Evolutionary conservation across 495 filamentous ascomycete species (phyloP), one percentile per base, ranked within the genome.

Genomic region (Schizothecium vesticola): DNA sequence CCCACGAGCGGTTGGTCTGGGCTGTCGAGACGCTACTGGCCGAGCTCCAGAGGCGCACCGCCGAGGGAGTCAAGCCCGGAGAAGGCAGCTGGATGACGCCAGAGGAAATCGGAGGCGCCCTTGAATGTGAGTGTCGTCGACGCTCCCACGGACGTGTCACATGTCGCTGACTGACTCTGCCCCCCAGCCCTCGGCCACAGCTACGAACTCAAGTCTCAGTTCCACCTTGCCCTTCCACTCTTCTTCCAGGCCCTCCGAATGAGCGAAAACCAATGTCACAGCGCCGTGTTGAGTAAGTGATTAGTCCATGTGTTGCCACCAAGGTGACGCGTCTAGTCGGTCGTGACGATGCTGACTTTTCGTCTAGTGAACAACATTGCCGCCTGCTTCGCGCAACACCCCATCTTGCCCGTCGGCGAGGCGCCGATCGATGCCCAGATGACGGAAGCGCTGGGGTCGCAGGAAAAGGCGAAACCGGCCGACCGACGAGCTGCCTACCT

Each of bases 161-260:
- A 23, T 65, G 65, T 64, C 33, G 69, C 73, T 71, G 70, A 74
- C 73, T 71, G 70, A 74, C 73, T 33, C 64, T 66, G 55, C 64
- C 13, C 31, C 29, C 65, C 70, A 88, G 90, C 90, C 5, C 83
- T 98, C 25, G 94, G 85, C 22, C 80, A 86, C 28, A 86, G 86
- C 69, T 97, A 96, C 78, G 85, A 87, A 67, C 79, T 80, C 58
- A 87, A 87, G 71, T 81, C 88, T 62, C 85, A 89, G 67, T 85
- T 90, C 69, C 91, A 92, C 67, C 87, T 97, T 9, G 91, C 95
- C 19, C 84, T 92, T 28, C 94, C 94, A n/a, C 81, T 98, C 43
- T 96, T 91, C 75, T 84, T 98, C 70, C 93, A 94, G 70, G 91
- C 93, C 3, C 80, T 97, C 56, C 80, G 87, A 29, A 74, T 94